phyloP scores from a whole-genome alignment of 2,329 filamentous ascomycete species.

The Hypoxylon sp. region DNA sequence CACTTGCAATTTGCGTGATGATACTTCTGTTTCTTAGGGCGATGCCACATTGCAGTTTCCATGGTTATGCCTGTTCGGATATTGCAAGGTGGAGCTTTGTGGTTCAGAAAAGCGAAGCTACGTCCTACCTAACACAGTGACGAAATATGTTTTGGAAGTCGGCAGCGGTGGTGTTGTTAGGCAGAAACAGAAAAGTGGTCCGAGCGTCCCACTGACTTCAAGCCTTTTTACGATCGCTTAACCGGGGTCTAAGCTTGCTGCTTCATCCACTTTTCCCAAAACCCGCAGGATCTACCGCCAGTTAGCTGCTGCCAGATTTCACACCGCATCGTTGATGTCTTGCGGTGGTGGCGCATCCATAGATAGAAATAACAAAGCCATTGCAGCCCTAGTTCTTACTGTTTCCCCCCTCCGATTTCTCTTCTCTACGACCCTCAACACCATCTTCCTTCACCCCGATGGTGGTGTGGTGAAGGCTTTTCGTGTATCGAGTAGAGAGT shows the following conservation, averaged over 20 bases:
- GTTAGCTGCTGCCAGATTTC: constrained; percentile 46
- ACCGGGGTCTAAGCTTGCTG: constrained; percentile 28
- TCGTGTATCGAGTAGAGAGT: constrained; percentile 32
- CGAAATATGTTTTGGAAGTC: constrained; percentile 2
- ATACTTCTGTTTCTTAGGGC: background rate
- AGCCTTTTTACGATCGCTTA: constrained; percentile 13
- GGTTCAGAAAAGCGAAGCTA: constrained; percentile 16
- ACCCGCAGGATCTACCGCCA: constrained; percentile 42
- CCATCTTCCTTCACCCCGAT: constrained; percentile 32
- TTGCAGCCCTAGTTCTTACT: constrained; percentile 30
- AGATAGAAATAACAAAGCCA: constrained; percentile 29
- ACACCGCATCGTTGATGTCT: constrained; percentile 42
- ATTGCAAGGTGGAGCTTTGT: constrained; percentile 1
- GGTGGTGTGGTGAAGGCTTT: constrained; percentile 40
- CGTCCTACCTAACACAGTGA: constrained; percentile 12
- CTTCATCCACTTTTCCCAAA: constrained; percentile 37
- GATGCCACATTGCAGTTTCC: constrained; percentile 5
- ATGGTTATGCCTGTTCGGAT: constrained; percentile 6
- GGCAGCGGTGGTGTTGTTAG: constrained; percentile 6
- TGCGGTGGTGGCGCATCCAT: constrained; percentile 29
- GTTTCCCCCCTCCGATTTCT: constrained; percentile 11
- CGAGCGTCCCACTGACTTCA: constrained; percentile 11
- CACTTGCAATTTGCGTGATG: constrained; percentile 3
- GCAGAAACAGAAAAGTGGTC: constrained; percentile 24
- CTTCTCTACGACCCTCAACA: constrained; percentile 33